A percentile compares a stretch with the other conserved stretches of the same genome.
phyloP scores from a whole-genome alignment of 768 basidiomycete genomes.

The Hypsizygus marmoreus region DNA sequence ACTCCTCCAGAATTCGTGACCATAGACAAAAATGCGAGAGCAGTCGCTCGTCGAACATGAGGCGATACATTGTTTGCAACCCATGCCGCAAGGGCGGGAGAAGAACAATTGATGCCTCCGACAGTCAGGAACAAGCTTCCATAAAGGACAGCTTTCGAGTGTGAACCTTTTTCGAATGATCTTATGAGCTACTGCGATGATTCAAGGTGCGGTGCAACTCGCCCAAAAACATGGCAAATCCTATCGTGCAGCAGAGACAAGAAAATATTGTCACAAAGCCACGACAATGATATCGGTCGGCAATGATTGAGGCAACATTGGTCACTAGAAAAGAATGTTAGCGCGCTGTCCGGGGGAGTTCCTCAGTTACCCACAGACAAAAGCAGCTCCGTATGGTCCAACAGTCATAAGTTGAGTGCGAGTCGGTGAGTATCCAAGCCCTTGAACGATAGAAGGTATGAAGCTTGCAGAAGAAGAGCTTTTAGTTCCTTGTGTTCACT shows the following conservation, averaged over 20 bases:
- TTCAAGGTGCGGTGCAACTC: constrained; percentile 1
- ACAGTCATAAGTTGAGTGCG: constrained; percentile 50
- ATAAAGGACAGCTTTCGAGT: constrained; percentile 29
- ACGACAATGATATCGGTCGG: constrained; percentile 38
- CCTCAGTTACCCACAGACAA: constrained; percentile 26
- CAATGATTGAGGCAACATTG: constrained; percentile 33
- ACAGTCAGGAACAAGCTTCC: constrained; percentile 39
- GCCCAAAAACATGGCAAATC: constrained; percentile 43
- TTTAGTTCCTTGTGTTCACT: too few relatives aligned
- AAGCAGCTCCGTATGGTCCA: constrained; percentile 33
- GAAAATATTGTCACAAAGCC: constrained; percentile 35
- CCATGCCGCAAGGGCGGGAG: constrained; percentile 41
- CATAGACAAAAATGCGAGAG: constrained; percentile 37
- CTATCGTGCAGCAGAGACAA: constrained; percentile 27
- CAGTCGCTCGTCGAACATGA: constrained; percentile 38
- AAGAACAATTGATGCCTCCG: constrained; percentile 33
- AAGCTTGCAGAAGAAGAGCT: constrained; percentile 43
- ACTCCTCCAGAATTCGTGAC: constrained; percentile 41
- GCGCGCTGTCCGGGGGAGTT: background rate
- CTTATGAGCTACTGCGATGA: constrained; percentile 6
- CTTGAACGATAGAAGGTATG: constrained; percentile 56
- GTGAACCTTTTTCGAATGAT: constrained; percentile 9
- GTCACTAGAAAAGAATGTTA: constrained; percentile 30
- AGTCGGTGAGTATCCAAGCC: constrained; percentile 42
- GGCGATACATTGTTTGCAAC: constrained; percentile 43